A percentile compares a stretch with the other conserved stretches of the same genome.
phyloP scores from a whole-genome alignment of 192 early-diverging fungal genomes.

The Podila clonocystis region DNA sequence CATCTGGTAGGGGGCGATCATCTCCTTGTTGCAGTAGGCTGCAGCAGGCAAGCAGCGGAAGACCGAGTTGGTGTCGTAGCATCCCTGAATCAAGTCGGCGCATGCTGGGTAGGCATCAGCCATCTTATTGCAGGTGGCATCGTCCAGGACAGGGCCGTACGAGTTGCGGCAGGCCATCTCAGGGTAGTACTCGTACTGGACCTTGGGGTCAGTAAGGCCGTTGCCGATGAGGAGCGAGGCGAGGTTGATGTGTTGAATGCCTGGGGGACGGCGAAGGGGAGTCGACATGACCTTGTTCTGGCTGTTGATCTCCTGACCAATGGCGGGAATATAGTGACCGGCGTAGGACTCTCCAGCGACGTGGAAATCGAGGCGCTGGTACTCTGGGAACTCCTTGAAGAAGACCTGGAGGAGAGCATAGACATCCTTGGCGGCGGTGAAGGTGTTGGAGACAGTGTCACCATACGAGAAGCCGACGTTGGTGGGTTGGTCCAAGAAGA shows the following conservation, averaged over 20 bases:
- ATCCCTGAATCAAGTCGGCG: slow-evolving; percentile 75
- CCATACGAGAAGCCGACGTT: slow-evolving; percentile 95
- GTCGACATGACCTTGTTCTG: slow-evolving; percentile 71
- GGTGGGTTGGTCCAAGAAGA: slow-evolving; percentile 90
- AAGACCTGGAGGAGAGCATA: slow-evolving; percentile 95
- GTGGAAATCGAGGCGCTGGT: slow-evolving; percentile 81
- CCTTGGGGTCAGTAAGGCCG: slow-evolving; percentile 87
- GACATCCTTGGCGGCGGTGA: slow-evolving; percentile 85
- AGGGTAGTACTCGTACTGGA: slow-evolving; percentile 91
- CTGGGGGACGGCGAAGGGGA: slow-evolving; percentile 37
- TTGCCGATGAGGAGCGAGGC: slow-evolving; percentile 90
- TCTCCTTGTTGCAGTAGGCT: slow-evolving; percentile 87
- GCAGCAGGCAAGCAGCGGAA: slow-evolving; percentile 86
- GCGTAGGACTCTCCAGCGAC: slow-evolving; percentile 90
- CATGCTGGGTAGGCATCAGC: slow-evolving; percentile 77
- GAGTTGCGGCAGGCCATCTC: slow-evolving; percentile 77
- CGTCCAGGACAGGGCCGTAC: slow-evolving; percentile 80
- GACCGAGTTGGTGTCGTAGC: slow-evolving; percentile 84
- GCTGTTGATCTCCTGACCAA: slow-evolving; percentile 82
- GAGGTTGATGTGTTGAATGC: slow-evolving; percentile 68
- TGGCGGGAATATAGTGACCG: slow-evolving; percentile 96
- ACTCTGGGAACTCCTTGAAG: slow-evolving; percentile 88
- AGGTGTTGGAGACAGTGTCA: slow-evolving; percentile 73
- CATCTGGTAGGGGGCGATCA: slow-evolving; percentile 82
- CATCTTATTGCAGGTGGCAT: slow-evolving; percentile 83